Evolutionary conservation across 139 green algal genomes (phyloP), one percentile per base, ranked within the genome.

Genomic region (Chlamydomonas applanata): DNA sequence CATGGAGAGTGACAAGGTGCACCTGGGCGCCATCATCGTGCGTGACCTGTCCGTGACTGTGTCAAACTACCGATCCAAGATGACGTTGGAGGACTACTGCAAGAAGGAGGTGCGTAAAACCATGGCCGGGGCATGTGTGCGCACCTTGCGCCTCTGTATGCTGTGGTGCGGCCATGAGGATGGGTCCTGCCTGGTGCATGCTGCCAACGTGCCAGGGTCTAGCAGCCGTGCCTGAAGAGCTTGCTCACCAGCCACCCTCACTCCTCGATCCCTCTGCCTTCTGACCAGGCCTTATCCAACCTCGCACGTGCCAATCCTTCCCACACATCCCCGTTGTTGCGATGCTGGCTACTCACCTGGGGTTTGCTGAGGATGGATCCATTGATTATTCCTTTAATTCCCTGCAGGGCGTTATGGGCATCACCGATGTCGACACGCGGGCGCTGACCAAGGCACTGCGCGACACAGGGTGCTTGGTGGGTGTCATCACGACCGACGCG

Each of bases 61-160:
- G 11, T 97, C 91, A 54, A 99, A 99, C 90, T 99, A 99, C 86
- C 91, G 96, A 32, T 90, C 93, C 3, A 84, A 67, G n/a, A 86
- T 90, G 81, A 91, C 88, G 0, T 87, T 99, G 75, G 87, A 94
- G 44, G 89, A 92, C 53, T 98, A 96, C 67, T 75, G 75, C 67
- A 75, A 75, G 75, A 45, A 80, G 54, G n/a, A 73, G 59, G 59
- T 66, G 25, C 29, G 29, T 4, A 27, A 5, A 44, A 7, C 5
- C 22, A 54, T 16, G 4, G 9, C 24, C 33, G 13, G 7, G 40
- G 7, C 40, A 19, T 11, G 7, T 49, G 40, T 7, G 40, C 40
- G 40, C 40, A 49, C 40, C n/a, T n/a, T n/a, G n/a, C n/a, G n/a
- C n/a, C n/a, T n/a, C n/a, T n/a, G n/a, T n/a, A n/a, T n/a, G n/a